These are phyloP conservation scores for Ploettnerulaceae sp. DNA, from an alignment of 2,329 filamentous ascomycete species.

Conservation along the genomic window DNA sequence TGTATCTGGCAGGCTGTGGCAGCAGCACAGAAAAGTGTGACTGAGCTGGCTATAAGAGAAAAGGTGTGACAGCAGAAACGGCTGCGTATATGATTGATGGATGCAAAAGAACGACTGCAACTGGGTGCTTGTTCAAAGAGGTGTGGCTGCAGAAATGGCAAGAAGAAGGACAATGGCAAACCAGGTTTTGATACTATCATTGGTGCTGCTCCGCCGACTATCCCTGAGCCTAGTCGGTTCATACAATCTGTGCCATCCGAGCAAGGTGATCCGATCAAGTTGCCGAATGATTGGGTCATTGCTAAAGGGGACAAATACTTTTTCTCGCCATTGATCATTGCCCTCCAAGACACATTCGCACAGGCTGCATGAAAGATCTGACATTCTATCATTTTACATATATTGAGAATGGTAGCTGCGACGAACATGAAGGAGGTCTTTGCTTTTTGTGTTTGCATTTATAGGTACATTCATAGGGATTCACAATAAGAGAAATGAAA, in stretches of 20 bases:
- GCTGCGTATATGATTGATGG: no score
- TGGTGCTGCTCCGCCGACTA: constrained; percentile 28
- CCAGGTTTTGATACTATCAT: constrained; percentile 38
- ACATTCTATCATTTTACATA: no score
- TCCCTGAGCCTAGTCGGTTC: constrained; percentile 18
- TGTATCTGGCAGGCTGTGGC: no score
- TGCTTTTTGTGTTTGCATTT: neutral
- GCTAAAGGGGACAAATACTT: constrained; percentile 43
- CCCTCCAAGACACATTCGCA: constrained; percentile 21
- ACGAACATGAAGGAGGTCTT: neutral
- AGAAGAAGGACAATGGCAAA: no score
- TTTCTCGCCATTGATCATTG: constrained; percentile 40
- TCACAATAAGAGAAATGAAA: no score
- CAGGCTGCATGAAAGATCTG: constrained; percentile 2
- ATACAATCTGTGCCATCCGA: constrained; percentile 21
- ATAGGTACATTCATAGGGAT: no score
- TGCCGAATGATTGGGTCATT: constrained; percentile 37
- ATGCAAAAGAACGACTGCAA: no score
- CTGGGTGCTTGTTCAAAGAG: no score
- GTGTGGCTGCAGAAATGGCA: no score
- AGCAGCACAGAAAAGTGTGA: no score
- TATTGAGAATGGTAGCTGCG: neutral
- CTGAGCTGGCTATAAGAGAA: no score
- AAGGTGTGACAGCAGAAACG: no score
- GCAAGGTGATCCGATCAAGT: constrained; percentile 23